Evolutionary conservation across 495 filamentous ascomycete genomes (phyloP).

Genomic region (Penicillium canariense): DNA sequence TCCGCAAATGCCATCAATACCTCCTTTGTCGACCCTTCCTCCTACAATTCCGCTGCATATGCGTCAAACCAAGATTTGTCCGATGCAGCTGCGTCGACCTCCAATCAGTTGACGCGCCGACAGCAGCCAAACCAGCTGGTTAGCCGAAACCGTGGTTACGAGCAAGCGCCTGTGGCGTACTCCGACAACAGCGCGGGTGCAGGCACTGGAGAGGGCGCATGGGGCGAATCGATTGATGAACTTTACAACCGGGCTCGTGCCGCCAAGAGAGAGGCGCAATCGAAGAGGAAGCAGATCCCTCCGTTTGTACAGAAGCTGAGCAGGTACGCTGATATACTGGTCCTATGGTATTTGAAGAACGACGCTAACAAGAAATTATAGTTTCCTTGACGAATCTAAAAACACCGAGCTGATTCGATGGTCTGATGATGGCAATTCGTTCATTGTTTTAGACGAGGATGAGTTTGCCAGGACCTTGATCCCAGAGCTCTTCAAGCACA

Average conservation of each 20-base stretch:
- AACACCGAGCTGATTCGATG: constrained; percentile 95
- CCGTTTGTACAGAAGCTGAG: constrained; percentile 98
- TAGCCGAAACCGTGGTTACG: constrained; percentile 40
- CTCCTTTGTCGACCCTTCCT: constrained; percentile 34
- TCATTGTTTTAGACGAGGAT: constrained; percentile 95
- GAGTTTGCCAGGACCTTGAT: constrained; percentile 98
- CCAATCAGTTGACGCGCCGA: constrained; percentile 66
- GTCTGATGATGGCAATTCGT: constrained; percentile 94
- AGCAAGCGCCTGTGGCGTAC: constrained; percentile 48
- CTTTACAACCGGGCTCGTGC: constrained; percentile 70
- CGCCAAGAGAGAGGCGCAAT: constrained; percentile 79
- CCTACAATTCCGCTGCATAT: constrained; percentile 42
- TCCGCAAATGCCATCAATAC: constrained; percentile 35
- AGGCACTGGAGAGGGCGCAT: constrained; percentile 44
- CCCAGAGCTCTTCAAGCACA: constrained; percentile 97
- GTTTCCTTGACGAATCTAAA: constrained; percentile 88
- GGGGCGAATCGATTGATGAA: constrained; percentile 66
- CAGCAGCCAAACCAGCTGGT: constrained; percentile 60
- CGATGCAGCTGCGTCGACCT: constrained; percentile 45
- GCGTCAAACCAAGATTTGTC: constrained; percentile 41
- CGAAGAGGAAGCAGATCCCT: constrained; percentile 90
- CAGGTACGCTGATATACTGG: constrained; percentile 61
- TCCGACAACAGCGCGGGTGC: constrained; percentile 41
- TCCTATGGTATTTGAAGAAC: not conserved
- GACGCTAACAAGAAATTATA: constrained; percentile 31